These are phyloP conservation scores for Fusarium sulawesiense DNA, from an alignment of 2,329 filamentous ascomycete species.

Conservation along the genomic window DNA sequence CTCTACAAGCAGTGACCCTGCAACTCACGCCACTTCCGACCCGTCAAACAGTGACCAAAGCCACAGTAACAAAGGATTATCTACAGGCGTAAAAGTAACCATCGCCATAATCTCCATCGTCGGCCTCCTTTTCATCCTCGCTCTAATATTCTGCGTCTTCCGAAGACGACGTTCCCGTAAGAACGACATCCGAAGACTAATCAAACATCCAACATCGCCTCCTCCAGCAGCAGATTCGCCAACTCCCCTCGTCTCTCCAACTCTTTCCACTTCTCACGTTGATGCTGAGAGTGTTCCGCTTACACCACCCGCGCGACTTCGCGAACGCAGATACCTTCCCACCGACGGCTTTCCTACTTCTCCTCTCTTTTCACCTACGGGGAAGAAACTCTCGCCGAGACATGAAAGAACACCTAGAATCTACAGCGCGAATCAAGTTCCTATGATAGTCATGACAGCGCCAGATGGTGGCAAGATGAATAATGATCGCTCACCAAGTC, in stretches of 20 bases:
- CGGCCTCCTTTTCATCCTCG: constrained; percentile 53
- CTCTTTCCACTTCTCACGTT: constrained; percentile 40
- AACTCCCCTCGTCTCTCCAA: constrained; percentile 57
- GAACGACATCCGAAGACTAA: constrained; percentile 18
- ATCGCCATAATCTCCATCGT: constrained; percentile 58
- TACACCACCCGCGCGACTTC: constrained; percentile 61
- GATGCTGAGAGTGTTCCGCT: constrained; percentile 45
- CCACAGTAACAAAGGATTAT: constrained; percentile 41
- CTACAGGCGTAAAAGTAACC: constrained; percentile 57
- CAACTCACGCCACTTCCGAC: constrained; percentile 27
- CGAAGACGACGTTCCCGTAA: constrained; percentile 43
- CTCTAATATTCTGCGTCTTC: constrained; percentile 53
- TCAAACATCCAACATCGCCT: constrained; percentile 42
- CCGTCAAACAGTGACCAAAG: constrained; percentile 15
- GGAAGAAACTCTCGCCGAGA: constrained; percentile 52
- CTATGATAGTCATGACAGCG: constrained; percentile 35
- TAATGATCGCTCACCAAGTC: neutral
- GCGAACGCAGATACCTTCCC: constrained; percentile 59
- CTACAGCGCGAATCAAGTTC: constrained; percentile 23
- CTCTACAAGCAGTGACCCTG: constrained; percentile 35
- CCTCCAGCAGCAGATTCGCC: constrained; percentile 50
- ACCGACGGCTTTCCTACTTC: constrained; percentile 51
- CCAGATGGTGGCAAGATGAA: constrained; percentile 18
- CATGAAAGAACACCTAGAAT: constrained; percentile 42
- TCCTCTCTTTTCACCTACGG: constrained; percentile 53